Conservation (phyloP, 225 moss, liverwort and hornwort species). For the Climacium dendroides region DNA sequence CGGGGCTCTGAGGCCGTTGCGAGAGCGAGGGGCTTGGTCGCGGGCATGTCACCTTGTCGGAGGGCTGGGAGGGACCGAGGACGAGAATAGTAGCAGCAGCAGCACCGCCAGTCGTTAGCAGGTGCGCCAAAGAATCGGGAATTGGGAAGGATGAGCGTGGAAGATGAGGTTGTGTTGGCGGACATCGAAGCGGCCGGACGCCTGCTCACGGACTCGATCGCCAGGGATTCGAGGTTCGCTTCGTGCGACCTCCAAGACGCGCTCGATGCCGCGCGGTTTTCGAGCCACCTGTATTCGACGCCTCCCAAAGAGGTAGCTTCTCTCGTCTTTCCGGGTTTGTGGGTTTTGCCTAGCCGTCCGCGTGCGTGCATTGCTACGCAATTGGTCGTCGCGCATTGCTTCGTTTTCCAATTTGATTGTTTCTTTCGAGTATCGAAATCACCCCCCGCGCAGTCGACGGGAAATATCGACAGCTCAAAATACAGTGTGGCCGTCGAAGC, state of each 20-base stretch:
- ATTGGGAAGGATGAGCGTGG: constrained; percentile 50
- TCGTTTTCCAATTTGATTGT: not conserved
- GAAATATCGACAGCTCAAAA: not conserved
- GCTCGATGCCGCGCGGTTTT: constrained; percentile 77
- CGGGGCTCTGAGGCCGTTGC: not conserved
- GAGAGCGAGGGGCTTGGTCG: not conserved
- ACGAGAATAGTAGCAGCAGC: not conserved
- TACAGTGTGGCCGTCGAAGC: not conserved
- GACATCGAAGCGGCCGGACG: constrained; percentile 95
- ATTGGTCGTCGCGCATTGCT: not conserved
- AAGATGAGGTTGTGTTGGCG: constrained; percentile 76
- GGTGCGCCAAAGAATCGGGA: not conserved
- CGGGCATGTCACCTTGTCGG: not conserved
- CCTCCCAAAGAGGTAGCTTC: constrained; percentile 77
- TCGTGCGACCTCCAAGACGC: constrained; percentile 83
- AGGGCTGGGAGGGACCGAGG: not conserved
- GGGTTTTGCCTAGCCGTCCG: not conserved
- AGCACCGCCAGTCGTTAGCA: not conserved
- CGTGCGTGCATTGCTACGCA: not conserved
- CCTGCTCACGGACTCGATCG: constrained; percentile 76
- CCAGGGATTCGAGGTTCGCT: constrained; percentile 68
- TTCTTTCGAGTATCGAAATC: not conserved
- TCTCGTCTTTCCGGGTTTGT: not conserved
- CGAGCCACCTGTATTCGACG: constrained; percentile 77
- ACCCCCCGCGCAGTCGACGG: not conserved